Conservation (phyloP, 169 alveolate species). For the Plasmodium reichenowi region DNA sequence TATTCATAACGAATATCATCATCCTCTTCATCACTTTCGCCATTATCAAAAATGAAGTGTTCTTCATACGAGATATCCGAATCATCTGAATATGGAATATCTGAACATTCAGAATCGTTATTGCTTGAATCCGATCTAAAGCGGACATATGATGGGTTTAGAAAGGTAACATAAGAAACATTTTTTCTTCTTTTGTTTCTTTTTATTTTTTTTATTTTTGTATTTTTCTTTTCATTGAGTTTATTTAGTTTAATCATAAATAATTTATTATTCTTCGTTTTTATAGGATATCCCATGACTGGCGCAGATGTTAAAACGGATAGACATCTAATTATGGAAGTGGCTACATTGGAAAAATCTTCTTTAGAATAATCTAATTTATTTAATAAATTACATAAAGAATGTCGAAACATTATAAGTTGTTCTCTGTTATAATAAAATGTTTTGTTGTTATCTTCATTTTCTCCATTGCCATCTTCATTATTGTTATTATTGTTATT, state of each 20-base stretch:
- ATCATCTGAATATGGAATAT: slow-evolving; percentile 47
- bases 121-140: slow-evolving; percentile 75
- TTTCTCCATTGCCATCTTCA: slow-evolving; percentile 34
- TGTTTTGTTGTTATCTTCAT: slow-evolving; percentile 16
- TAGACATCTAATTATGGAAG: slow-evolving; percentile 60
- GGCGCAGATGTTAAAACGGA: slow-evolving; percentile 78
- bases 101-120: slow-evolving; percentile 38
- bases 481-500: not conserved
- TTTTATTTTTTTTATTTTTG: slow-evolving; percentile 52
- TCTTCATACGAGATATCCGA: slow-evolving; percentile 67
- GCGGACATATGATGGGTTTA: slow-evolving; percentile 75
- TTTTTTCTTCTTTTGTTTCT: slow-evolving; percentile 67
- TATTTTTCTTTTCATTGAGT: slow-evolving; percentile 55
- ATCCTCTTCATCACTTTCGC: slow-evolving; percentile 47
- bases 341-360: slow-evolving; percentile 56
- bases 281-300: slow-evolving; percentile 68
- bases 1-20: slow-evolving; percentile 67
- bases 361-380: slow-evolving; percentile 67
- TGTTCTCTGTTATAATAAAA: slow-evolving; percentile 68
- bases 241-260: slow-evolving; percentile 66
- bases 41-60: slow-evolving; percentile 47
- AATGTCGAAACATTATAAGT: slow-evolving; percentile 24
- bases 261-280: slow-evolving; percentile 52
- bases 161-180: slow-evolving; percentile 31
- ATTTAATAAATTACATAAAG: slow-evolving; percentile 54